These are phyloP conservation scores for Willaertia magna DNA, from an alignment of 208 protist genomes.

Conservation along the genomic window DNA sequence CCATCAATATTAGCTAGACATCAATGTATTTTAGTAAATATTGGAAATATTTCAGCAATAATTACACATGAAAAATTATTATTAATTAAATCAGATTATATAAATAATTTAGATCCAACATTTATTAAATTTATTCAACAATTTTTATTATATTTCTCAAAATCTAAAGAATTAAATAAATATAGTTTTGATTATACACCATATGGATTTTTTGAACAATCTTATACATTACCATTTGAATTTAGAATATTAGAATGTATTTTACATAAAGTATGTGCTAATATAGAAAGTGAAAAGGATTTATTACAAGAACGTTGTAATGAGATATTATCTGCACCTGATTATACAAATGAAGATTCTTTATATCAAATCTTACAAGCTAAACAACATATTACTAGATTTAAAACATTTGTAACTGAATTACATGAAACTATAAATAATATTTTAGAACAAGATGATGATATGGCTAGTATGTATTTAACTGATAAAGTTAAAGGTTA, in stretches of 20 bases:
- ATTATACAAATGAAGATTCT: not conserved
- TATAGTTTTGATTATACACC: not conserved
- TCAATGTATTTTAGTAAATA: not conserved
- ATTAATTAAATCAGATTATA: not conserved
- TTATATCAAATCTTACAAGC: not conserved
- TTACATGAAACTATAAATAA: not conserved
- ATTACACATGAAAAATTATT: not conserved
- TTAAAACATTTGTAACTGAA: slow-evolving; percentile 10
- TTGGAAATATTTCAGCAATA: not conserved
- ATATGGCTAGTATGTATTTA: slow-evolving; percentile 13
- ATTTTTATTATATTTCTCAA: not conserved
- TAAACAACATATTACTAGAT: not conserved
- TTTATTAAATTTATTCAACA: not conserved
- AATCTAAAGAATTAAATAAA: not conserved
- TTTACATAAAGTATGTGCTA: not conserved
- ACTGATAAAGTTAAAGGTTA: not conserved
- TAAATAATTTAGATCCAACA: not conserved
- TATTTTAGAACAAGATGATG: slow-evolving; percentile 4
- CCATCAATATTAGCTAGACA: not conserved
- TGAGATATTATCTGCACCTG: not conserved
- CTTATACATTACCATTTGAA: not conserved
- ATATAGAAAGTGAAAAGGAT: not conserved
- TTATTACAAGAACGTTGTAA: not conserved
- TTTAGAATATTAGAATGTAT: slow-evolving; percentile 1
- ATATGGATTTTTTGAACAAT: not conserved